Conservation (phyloP, 331 rosid species). For the Quercus tomentella region DNA sequence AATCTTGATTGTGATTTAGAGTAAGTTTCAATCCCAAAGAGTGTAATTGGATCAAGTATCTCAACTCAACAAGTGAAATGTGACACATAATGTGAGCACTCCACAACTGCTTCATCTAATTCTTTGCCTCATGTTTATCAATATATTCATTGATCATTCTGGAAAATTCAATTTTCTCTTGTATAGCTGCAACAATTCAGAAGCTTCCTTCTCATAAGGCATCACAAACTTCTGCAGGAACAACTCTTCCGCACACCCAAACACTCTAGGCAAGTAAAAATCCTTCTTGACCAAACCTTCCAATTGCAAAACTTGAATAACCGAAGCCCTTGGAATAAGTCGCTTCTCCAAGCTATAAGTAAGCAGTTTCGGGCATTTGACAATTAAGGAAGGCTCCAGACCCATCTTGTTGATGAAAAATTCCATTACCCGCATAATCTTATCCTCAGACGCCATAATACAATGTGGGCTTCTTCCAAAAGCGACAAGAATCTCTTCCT, state of each 20-base stretch:
- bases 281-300: constrained; percentile 7
- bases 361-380: not conserved
- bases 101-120: not conserved
- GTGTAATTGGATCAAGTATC: not conserved
- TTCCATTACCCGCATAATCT: constrained; percentile 33
- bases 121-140: not conserved
- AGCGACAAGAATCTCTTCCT: constrained; percentile 24
- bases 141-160: not conserved
- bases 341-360: constrained; percentile 33
- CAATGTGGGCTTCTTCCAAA: constrained; percentile 29
- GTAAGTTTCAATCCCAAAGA: too few species aligned
- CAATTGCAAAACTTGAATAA: constrained; percentile 18
- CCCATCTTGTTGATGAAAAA: constrained; percentile 31
- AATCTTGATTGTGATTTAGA: too few species aligned
- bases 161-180: not conserved
- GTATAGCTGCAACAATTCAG: constrained; percentile 3
- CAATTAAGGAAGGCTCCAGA: constrained; percentile 8
- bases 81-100: not conserved
- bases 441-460: constrained; percentile 25
- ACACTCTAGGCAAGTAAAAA: not conserved
- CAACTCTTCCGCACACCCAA: not conserved
- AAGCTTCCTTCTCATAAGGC: constrained; percentile 1
- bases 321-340: constrained; percentile 26
- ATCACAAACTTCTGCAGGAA: not conserved
- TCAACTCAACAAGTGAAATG: not conserved